Evolutionary conservation across 2,329 filamentous ascomycete genomes (phyloP).

Genomic region (Pseudocercospora vitis): DNA sequence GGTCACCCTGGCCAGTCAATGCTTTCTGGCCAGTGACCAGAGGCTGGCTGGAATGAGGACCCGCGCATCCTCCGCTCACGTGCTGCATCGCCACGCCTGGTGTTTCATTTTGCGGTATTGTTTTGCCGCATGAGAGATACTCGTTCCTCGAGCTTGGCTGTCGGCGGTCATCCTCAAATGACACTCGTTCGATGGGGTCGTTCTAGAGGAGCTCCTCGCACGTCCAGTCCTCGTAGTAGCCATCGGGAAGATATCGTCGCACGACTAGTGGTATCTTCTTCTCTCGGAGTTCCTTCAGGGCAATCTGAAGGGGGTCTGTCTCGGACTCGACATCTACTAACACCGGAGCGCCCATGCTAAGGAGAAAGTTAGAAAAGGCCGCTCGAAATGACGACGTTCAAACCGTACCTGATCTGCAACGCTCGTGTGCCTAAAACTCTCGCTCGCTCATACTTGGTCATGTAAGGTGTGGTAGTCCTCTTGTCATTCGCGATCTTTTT

Average conservation of each 20-base stretch:
- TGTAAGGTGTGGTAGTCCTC: slow-evolving; percentile 91
- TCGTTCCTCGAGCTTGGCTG: no score
- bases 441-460: slow-evolving; percentile 98
- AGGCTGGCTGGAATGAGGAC: no score
- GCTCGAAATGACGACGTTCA: background rate
- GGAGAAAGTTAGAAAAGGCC: slow-evolving; percentile 5
- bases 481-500: slow-evolving; percentile 90
- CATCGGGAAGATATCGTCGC: slow-evolving; percentile 91
- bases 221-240: slow-evolving; percentile 99
- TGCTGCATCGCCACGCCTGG: no score
- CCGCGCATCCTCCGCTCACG: no score
- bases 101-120: background rate
- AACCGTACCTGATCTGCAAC: slow-evolving; percentile 80
- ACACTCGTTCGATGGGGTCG: background rate
- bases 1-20: no score
- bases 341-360: slow-evolving; percentile 94
- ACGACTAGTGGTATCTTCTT: slow-evolving; percentile 99
- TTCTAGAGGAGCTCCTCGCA: slow-evolving; percentile 82
- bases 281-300: slow-evolving; percentile 93
- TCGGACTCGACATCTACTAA: slow-evolving; percentile 96
- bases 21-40: no score
- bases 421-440: slow-evolving; percentile 90
- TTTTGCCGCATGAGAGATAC: background rate
- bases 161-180: background rate
- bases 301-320: slow-evolving; percentile 95